phyloP scores from a whole-genome alignment of 202 grass and related monocot species.

The Bolboschoenoplectus hybrid region DNA sequence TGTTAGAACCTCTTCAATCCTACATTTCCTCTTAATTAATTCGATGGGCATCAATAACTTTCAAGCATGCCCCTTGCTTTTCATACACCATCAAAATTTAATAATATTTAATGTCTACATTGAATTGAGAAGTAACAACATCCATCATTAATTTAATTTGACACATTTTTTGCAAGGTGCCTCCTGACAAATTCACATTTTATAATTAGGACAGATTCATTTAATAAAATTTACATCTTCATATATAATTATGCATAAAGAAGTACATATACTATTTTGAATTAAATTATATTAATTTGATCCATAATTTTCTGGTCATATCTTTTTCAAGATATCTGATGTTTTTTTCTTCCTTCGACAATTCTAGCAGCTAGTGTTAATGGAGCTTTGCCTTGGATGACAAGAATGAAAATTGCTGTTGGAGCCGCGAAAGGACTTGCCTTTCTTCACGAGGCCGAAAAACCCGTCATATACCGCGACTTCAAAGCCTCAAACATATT shows the following conservation, averaged over 20 bases:
- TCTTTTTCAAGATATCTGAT: background rate
- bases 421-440: conserved; percentile 82
- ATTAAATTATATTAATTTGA: background rate
- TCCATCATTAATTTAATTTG: conserved; percentile 1
- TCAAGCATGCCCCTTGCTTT: conserved; percentile 12
- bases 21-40: conserved; percentile 30
- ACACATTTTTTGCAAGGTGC: background rate
- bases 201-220: background rate
- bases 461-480: conserved; percentile 83
- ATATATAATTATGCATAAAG: background rate
- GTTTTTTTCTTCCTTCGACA: background rate
- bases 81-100: conserved; percentile 9
- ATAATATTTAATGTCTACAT: background rate
- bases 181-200: background rate
- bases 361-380: conserved; percentile 37
- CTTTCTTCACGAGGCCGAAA: conserved; percentile 76
- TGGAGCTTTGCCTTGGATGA: conserved; percentile 71
- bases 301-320: background rate
- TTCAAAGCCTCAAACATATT: conserved; percentile 97
- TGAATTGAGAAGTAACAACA: background rate
- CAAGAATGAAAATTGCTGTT: conserved; percentile 88
- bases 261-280: background rate
- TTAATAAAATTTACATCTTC: background rate
- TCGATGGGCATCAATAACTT: background rate
- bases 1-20: background rate